Percentiles rank a stretch among this genome's conserved stretches.
Conservation (phyloP, 805 yeast species). For the Ascoidea asiatica region DNA sequence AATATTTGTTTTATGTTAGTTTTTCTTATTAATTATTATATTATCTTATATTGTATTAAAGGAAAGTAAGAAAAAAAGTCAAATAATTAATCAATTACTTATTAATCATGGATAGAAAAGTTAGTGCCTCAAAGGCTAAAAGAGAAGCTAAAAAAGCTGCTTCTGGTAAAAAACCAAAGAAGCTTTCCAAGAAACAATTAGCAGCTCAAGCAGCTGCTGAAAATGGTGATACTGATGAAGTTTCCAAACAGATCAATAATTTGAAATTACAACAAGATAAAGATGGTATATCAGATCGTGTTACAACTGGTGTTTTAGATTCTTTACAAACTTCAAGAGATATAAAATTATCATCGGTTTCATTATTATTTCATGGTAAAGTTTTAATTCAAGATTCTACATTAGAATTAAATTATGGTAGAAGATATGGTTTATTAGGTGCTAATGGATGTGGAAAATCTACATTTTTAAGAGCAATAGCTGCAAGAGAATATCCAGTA, state of each 20-base stretch:
- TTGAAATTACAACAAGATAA: conserved; percentile 88
- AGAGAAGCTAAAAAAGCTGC: conserved; percentile 95
- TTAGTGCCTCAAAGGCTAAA: conserved; percentile 92
- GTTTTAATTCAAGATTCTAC: conserved; percentile 87
- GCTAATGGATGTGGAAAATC: conserved; percentile 99
- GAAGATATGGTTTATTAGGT: conserved; percentile 94
- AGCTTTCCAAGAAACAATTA: conserved; percentile 41
- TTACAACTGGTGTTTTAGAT: conserved; percentile 91
- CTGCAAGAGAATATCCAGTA: conserved; percentile 92
- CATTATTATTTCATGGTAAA: conserved; percentile 93
- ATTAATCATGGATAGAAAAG: conserved; percentile 11
- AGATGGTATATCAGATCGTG: conserved; percentile 93
- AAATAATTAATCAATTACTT: too few relatives aligned
- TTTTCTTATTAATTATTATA: too few relatives aligned
- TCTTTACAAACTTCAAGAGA: conserved; percentile 87
- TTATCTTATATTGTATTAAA: too few relatives aligned
- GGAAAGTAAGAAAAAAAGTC: too few relatives aligned
- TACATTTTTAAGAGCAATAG: conserved; percentile 82
- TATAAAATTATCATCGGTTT: conserved; percentile 79
- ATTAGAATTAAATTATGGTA: conserved; percentile 89
- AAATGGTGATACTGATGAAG: conserved; percentile 38
- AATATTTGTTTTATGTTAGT: too few relatives aligned
- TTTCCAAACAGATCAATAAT: conserved; percentile 67
- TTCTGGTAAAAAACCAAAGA: conserved; percentile 58
- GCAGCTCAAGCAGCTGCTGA: conserved; percentile 32